Percentiles rank a stretch among this genome's conserved stretches.
Evolutionary conservation across 495 filamentous ascomycete genomes (phyloP).

Genomic region (Xylaria acuta): DNA sequence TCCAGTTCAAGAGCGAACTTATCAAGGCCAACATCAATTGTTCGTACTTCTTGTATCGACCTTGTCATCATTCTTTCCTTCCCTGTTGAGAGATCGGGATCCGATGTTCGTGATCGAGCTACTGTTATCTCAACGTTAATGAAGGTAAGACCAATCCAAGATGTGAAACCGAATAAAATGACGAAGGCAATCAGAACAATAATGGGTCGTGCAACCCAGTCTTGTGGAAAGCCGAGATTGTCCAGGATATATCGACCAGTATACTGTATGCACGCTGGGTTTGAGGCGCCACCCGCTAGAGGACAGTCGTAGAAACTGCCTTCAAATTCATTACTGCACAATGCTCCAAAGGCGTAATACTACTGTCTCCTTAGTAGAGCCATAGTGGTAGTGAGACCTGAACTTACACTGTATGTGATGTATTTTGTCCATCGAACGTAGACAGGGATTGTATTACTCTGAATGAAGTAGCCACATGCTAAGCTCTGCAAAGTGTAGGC

Average conservation of each 20-base stretch:
- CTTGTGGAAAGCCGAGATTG: constrained; percentile 64
- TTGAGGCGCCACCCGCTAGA: constrained; percentile 56
- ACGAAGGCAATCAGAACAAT: constrained; percentile 56
- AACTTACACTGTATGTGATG: constrained; percentile 57
- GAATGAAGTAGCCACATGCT: constrained; percentile 76
- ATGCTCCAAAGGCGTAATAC: constrained; percentile 72
- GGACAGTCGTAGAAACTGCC: constrained; percentile 73
- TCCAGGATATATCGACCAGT: constrained; percentile 71
- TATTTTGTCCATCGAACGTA: constrained; percentile 77
- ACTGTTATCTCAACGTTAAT: constrained; percentile 31
- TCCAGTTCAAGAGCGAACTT: constrained; percentile 67
- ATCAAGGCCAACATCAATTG: constrained; percentile 65
- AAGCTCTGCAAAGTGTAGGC: constrained; percentile 73
- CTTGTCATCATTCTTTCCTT: constrained; percentile 65
- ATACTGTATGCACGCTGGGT: constrained; percentile 69
- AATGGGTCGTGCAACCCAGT: constrained; percentile 70
- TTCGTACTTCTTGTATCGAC: constrained; percentile 58
- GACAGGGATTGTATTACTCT: constrained; percentile 71
- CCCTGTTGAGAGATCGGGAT: constrained; percentile 62
- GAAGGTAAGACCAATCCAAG: constrained; percentile 1
- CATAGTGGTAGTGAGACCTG: not conserved
- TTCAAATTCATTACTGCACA: constrained; percentile 72
- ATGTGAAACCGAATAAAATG: not conserved
- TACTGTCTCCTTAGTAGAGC: constrained; percentile 37
- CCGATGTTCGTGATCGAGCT: constrained; percentile 57